Conservation (phyloP, 2,329 filamentous ascomycete species). For the Alternaria conjuncta region DNA sequence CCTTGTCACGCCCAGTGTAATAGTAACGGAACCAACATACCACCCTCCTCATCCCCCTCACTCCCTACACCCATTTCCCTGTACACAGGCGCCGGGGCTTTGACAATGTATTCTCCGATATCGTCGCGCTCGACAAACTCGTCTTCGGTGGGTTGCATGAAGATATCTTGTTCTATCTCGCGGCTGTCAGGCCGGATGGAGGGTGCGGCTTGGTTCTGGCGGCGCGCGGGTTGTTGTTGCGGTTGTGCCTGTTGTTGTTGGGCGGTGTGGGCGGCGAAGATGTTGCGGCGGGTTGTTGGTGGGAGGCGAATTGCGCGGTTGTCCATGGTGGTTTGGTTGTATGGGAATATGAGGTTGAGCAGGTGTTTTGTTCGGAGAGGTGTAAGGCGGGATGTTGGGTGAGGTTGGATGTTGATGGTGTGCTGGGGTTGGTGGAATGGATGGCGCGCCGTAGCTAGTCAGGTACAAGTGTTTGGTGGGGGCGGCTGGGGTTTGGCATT, state of each 20-base stretch:
- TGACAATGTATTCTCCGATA: constrained; percentile 56
- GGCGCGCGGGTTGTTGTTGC: constrained; percentile 18
- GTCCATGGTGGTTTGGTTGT: neutral
- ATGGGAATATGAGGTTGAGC: neutral
- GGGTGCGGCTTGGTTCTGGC: constrained; percentile 26
- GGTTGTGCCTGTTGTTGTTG: constrained; percentile 23
- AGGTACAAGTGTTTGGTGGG: constrained; percentile 9
- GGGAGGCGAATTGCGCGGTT: constrained; percentile 38
- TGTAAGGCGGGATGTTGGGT: neutral
- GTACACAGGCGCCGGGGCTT: constrained; percentile 33
- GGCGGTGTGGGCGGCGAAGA: constrained; percentile 30
- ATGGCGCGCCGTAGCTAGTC: constrained; percentile 17
- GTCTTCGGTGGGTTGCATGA: constrained; percentile 29
- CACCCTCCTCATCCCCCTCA: constrained; percentile 42
- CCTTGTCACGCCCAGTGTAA: too few species aligned
- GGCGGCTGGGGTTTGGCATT: neutral
- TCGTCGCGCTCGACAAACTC: constrained; percentile 60
- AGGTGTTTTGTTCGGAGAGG: neutral
- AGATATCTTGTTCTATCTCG: constrained; percentile 19
- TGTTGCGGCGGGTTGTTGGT: constrained; percentile 35
- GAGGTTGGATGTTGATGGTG: constrained; percentile 4
- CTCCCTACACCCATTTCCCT: constrained; percentile 29
- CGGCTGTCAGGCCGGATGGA: constrained; percentile 29
- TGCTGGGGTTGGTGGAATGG: neutral
- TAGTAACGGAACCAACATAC: constrained; percentile 28